Percentiles rank a stretch among this genome's conserved stretches.
Evolutionary conservation across 75 land plant genomes (phyloP).

Genomic region (Cunninghamia lanceolata): DNA sequence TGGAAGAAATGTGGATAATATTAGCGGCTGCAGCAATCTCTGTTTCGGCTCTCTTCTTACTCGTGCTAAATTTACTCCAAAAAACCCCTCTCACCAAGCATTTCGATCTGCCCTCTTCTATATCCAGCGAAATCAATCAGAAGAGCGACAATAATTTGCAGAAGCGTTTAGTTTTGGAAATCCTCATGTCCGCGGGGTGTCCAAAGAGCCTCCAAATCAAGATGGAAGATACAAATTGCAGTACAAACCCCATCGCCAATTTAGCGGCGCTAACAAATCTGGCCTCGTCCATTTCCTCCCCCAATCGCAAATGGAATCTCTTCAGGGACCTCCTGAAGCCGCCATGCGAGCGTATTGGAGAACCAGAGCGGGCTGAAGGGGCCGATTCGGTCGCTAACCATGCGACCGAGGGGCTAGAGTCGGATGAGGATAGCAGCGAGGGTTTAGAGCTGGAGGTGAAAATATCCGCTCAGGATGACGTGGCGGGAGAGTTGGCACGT

Average conservation of each 20-base stretch:
- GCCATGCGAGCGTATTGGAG: slow-evolving; percentile 11
- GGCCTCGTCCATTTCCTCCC: not conserved
- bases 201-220: slow-evolving; percentile 3
- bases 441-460: slow-evolving; percentile 2
- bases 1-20: slow-evolving; percentile 2
- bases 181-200: slow-evolving; percentile 10
- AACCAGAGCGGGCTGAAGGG: slow-evolving; percentile 14
- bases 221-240: not conserved
- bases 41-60: not conserved
- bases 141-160: not conserved
- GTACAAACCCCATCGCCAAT: not conserved
- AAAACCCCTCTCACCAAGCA: not conserved
- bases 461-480: not conserved
- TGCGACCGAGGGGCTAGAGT: not conserved
- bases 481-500: not conserved
- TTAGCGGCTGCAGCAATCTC: not conserved
- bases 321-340: not conserved
- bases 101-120: not conserved
- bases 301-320: not conserved
- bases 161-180: not conserved
- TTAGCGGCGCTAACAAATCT: slow-evolving; percentile 10
- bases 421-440: not conserved
- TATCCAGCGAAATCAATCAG: not conserved
- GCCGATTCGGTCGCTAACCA: not conserved
- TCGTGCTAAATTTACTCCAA: not conserved